These are phyloP conservation scores for Tulasnella sp. DNA, from an alignment of 768 basidiomycete genomes.

Conservation along the genomic window DNA sequence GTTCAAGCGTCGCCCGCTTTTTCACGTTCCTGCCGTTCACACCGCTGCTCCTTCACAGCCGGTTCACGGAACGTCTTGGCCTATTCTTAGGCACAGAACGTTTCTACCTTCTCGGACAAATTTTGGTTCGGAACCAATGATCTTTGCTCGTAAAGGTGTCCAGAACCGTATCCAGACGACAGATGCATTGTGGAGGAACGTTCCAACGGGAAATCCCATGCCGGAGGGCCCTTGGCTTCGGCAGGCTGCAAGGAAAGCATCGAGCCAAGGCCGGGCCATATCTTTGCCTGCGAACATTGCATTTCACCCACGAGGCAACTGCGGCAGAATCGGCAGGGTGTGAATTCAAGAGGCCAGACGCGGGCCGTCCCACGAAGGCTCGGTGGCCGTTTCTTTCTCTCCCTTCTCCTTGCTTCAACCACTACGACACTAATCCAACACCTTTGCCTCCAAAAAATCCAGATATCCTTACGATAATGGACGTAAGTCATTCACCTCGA, in stretches of 20 bases:
- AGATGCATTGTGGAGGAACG: neutral
- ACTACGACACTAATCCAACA: neutral
- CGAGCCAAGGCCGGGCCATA: neutral
- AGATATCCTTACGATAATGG: neutral
- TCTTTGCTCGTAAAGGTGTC: neutral
- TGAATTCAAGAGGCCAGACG: neutral
- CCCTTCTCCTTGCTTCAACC: neutral
- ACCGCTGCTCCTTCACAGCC: conserved; percentile 5
- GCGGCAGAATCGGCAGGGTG: neutral
- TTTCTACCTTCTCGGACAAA: neutral
- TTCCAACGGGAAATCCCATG: neutral
- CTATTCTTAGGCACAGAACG: neutral
- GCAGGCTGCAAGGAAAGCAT: neutral
- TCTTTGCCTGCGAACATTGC: neutral
- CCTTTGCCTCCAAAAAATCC: neutral
- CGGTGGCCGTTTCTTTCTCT: neutral
- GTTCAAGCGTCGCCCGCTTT: neutral
- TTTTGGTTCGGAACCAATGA: neutral
- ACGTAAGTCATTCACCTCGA: neutral
- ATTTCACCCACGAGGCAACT: conserved; percentile 6
- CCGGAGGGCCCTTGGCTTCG: neutral
- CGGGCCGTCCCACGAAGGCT: neutral
- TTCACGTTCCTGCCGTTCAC: neutral
- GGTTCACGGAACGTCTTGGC: neutral
- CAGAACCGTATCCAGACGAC: neutral